A percentile compares a stretch with the other conserved stretches of the same genome.
Evolutionary conservation across 139 green algal species (phyloP).

Genomic region (Microglena sp.): DNA sequence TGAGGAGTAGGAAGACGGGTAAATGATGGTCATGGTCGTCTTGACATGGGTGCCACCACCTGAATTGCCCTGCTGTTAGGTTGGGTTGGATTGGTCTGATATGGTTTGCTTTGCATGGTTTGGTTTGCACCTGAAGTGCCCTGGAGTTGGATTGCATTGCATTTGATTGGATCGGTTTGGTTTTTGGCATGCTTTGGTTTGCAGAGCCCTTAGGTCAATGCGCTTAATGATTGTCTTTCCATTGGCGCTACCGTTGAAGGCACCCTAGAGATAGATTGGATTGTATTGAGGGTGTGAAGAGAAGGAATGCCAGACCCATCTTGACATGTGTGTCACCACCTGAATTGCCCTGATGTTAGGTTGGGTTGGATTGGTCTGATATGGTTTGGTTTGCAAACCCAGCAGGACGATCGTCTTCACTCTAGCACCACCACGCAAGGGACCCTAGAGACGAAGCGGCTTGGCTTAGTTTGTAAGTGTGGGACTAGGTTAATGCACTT

Average conservation of each 20-base stretch:
- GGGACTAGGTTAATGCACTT: slow-evolving; percentile 90
- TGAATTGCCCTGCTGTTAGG: slow-evolving; percentile 68
- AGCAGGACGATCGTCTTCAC: too few species aligned
- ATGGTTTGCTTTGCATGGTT: too few species aligned
- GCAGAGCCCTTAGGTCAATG: slow-evolving; percentile 78
- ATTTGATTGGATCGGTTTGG: background rate
- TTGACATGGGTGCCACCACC: too few species aligned
- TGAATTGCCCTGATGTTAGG: slow-evolving; percentile 68
- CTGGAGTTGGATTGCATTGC: slow-evolving; percentile 25
- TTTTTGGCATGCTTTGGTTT: too few species aligned
- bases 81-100: background rate
- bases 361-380: background rate
- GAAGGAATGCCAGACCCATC: too few species aligned
- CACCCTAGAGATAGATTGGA: background rate
- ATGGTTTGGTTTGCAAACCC: background rate
- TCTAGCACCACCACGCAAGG: too few species aligned
- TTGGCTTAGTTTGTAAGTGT: too few species aligned
- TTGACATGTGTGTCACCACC: too few species aligned
- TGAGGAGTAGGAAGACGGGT: background rate
- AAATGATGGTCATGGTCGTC: slow-evolving; percentile 80
- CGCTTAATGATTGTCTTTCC: slow-evolving; percentile 84
- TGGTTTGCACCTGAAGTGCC: slow-evolving; percentile 87
- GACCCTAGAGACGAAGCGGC: too few species aligned
- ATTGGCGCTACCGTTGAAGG: slow-evolving; percentile 13
- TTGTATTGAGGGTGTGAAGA: background rate